These are phyloP conservation scores for Penicillium frequentans DNA, from an alignment of 2,329 filamentous ascomycete genomes.

Conservation along the genomic window DNA sequence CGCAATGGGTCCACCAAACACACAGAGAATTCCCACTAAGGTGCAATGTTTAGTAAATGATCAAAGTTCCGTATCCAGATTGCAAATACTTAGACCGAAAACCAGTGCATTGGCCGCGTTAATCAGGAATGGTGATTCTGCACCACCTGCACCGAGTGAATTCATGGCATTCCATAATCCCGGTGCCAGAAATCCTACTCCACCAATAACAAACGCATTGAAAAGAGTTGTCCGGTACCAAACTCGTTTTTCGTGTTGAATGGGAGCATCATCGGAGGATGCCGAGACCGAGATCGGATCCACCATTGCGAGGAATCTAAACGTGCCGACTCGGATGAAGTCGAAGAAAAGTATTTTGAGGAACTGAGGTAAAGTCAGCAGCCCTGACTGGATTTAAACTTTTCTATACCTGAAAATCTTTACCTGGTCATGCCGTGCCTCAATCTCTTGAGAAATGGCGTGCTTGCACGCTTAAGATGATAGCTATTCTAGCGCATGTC, in stretches of 20 bases:
- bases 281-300: constrained; percentile 10
- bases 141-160: constrained; percentile 53
- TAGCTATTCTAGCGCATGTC: background rate
- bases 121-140: constrained; percentile 53
- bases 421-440: background rate
- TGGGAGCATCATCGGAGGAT: constrained; percentile 7
- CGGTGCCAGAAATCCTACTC: constrained; percentile 50
- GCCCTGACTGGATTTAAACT: background rate
- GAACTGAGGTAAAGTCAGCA: background rate
- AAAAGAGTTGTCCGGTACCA: constrained; percentile 57
- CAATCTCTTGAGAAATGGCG: background rate
- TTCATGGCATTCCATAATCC: constrained; percentile 59
- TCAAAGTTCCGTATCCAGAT: constrained; percentile 11
- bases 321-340: background rate
- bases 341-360: background rate
- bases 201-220: constrained; percentile 55
- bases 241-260: constrained; percentile 6
- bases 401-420: background rate
- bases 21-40: constrained; percentile 44
- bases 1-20: constrained; percentile 51
- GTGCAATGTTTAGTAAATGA: constrained; percentile 10
- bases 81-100: constrained; percentile 39
- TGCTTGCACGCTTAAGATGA: background rate
- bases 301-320: constrained; percentile 8
- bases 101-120: constrained; percentile 55